These are phyloP conservation scores for Dioszegia crocea DNA, from an alignment of 768 basidiomycete species.

Conservation along the genomic window DNA sequence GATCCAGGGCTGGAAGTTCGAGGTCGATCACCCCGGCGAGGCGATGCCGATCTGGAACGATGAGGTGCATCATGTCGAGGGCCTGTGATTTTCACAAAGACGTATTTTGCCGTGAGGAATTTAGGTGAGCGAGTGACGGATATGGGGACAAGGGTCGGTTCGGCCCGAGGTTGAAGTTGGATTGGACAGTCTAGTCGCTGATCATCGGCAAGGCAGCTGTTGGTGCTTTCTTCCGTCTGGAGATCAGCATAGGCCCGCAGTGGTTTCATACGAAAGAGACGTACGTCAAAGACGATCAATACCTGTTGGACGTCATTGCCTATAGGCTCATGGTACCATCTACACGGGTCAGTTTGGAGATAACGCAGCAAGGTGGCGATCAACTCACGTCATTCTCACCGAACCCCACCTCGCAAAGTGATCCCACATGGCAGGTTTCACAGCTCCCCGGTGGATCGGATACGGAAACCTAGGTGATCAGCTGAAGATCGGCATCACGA, in stretches of 20 bases:
- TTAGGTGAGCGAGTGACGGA: background rate
- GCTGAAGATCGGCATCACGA: background rate
- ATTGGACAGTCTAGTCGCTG: background rate
- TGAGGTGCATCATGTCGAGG: constrained; percentile 14
- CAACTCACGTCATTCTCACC: constrained; percentile 17
- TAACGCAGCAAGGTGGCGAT: no score
- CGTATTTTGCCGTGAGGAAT: constrained; percentile 3
- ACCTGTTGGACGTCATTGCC: constrained; percentile 19
- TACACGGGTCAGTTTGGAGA: no score
- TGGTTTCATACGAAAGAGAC: background rate
- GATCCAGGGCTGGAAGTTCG: no score
- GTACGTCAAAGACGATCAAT: constrained; percentile 29
- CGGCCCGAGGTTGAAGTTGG: background rate
- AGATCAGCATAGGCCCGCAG: background rate
- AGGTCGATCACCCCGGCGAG: background rate
- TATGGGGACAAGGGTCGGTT: constrained; percentile 3
- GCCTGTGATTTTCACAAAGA: constrained; percentile 24
- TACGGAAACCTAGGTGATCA: constrained; percentile 22
- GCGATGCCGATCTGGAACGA: constrained; percentile 20
- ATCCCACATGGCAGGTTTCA: constrained; percentile 12
- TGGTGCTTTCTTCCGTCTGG: constrained; percentile 15
- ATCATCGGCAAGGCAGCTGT: constrained; percentile 21
- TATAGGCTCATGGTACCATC: constrained; percentile 15
- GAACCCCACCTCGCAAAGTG: constrained; percentile 26
- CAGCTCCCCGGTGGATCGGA: constrained; percentile 8